Base-by-base conservation (phyloP, 768 basidiomycete species). In the Tricholoma terreum region DNA sequence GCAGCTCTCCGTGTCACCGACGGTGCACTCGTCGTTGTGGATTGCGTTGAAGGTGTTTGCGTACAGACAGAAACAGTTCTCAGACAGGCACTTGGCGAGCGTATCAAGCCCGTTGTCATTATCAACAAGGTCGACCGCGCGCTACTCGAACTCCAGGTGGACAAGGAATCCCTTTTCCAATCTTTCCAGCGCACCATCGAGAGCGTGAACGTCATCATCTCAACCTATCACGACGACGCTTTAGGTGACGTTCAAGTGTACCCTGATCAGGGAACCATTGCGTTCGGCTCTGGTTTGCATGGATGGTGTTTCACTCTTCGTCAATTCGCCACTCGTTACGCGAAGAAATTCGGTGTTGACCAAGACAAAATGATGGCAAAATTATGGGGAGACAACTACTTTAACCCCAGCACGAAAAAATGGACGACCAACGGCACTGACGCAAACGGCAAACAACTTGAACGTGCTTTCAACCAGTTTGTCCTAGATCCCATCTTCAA, bases 111-210 rank as follows among this genome's bases (percentile, higher is more conserved):
- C 63, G 97, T 99, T 69, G 87, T 98, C 68, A 86, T 98, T 78
- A 97, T 99, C 80, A 99, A 99, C 87, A 99, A 99, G 82, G 94
- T 99, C 69, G 97, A 99, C 78, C 96, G 97, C 70, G 97, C 97
- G 58, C 86, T 99, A 52, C 92, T 99, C 67, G 97, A 99, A 77
- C 87, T 99, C 49, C 97, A 99, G 75, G 92, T 98, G 64, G 79
- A 84, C 73, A 98, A 98, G 80, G 97, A 99, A 74, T 87, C 89
- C 61, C 89, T 99, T 57, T 99, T 87, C 83, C 97, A 98, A 76
- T 92, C 93, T 48, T 99, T 99, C 89, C 84, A 83, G 65, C 92
- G 97, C 73, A 98, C 97, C 55, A 89, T 98, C 71, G 97, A 99
- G 77, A 91, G 82, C 55, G 95, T 98, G 56, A 99, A 99, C 79